Evolutionary conservation across 768 basidiomycete species (phyloP), one percentile per base, ranked within the genome.

Genomic region (Psilocybe subaeruginosa): DNA sequence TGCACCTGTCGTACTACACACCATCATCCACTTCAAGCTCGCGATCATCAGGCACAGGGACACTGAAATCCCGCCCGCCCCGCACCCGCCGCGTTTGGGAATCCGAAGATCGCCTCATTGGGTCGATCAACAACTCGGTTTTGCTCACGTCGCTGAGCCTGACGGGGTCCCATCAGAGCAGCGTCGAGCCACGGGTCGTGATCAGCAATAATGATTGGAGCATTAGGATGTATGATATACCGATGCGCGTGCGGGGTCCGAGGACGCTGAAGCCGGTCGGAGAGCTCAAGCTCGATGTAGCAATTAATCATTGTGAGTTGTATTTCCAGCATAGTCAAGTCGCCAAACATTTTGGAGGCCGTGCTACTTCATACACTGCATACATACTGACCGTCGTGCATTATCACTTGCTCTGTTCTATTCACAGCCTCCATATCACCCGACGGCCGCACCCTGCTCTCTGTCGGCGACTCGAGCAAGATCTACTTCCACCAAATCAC

Each of bases 381-480:
- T 23, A 23, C 23, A 23, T 23, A 23, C 23, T 23, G 23, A 23
- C 23, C 2, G 23, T 23, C 23, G 23, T 23, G 23, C 23, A 23
- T 23, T 23, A 23, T 23, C 23, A 23, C 23, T 23, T 23, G 23
- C 23, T 23, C 23, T 23, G 2, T 23, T 23, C 23, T 23, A 23
- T 23, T 23, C 23, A 19, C 27, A 96, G 93, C 92, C 3, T 95
- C 95, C 8, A 84, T 98, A 66, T 95, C 94, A 0, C 94, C 93
- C 0, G 93, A 97, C 68, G 91, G 94, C 0, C 84, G 86, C 48
- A 94, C 90, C 0, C 82, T 98, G 12, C 84, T 97, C 1, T 93
- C 90, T 2, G 95, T 96, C 0, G 95, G 96, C 23, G 95, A 98
- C 71, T 95, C 94, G 8, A 86, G 88, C 47, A 89, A 93, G 59